Conservation (phyloP, 2,329 filamentous ascomycete genomes). For the Fonsecaea pedrosoi region DNA sequence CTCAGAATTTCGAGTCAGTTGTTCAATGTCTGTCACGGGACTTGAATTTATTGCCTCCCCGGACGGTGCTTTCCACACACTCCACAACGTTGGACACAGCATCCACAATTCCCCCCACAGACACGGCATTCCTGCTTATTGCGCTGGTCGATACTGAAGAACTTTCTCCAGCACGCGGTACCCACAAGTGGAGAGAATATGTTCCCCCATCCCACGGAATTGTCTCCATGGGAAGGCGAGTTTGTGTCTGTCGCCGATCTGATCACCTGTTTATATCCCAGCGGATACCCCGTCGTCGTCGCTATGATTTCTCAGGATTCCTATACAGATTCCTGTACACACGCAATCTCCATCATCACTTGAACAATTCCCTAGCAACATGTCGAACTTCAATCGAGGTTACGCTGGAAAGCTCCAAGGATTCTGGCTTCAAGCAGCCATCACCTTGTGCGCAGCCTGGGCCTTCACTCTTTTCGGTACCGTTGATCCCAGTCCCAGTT, state of each 20-base stretch:
- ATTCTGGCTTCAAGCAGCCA: slow-evolving; percentile 28
- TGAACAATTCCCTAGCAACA: background rate
- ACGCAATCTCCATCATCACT: background rate
- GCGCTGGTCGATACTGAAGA: background rate
- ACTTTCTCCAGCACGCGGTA: background rate
- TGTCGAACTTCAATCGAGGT: slow-evolving; percentile 34
- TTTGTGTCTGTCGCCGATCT: background rate
- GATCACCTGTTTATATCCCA: slow-evolving; percentile 8
- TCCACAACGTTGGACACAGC: background rate
- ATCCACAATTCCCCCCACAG: slow-evolving; percentile 1
- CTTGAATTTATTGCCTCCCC: background rate
- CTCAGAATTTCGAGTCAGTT: background rate
- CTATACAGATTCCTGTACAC: background rate
- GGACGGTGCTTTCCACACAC: background rate
- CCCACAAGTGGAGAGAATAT: background rate
- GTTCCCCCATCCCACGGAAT: background rate
- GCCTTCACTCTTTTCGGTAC: slow-evolving; percentile 34
- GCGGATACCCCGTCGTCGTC: background rate
- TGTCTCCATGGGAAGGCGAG: slow-evolving; percentile 7
- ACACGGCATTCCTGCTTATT: background rate
- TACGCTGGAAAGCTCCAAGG: slow-evolving; percentile 26
- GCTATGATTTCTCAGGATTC: background rate
- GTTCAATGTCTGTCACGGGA: background rate
- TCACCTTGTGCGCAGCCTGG: slow-evolving; percentile 33
- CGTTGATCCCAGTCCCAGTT: background rate